Conservation (phyloP, 331 rosid genomes). For the Arachis monticola region DNA sequence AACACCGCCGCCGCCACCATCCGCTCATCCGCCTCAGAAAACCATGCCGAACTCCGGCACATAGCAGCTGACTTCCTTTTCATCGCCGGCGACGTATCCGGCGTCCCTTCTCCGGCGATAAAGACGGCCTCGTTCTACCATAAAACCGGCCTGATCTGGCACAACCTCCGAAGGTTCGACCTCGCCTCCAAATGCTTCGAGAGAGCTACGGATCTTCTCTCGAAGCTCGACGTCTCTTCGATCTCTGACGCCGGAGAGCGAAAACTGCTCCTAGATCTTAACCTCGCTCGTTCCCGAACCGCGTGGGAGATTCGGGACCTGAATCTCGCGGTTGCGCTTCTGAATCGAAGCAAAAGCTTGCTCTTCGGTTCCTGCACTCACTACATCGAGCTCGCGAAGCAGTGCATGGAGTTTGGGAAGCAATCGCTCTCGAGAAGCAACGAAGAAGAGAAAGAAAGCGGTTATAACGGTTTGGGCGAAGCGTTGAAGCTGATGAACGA, state of each 20-base stretch:
- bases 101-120: constrained; percentile 68
- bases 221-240: constrained; percentile 48
- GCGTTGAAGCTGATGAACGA: constrained; percentile 87
- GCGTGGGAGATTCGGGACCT: constrained; percentile 87
- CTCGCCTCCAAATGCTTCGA: constrained; percentile 90
- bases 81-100: constrained; percentile 54
- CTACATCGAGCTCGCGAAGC: constrained; percentile 61
- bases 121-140: constrained; percentile 78
- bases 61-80: constrained; percentile 74
- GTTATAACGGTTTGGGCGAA: constrained; percentile 46
- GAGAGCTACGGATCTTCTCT: constrained; percentile 74
- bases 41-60: constrained; percentile 79
- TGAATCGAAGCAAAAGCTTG: constrained; percentile 76
- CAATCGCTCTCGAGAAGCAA: constrained; percentile 48
- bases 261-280: constrained; percentile 68
- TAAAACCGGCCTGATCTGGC: constrained; percentile 82
- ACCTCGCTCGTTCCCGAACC: constrained; percentile 72
- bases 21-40: constrained; percentile 52
- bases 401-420: constrained; percentile 70
- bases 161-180: constrained; percentile 64
- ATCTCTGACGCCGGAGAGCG: constrained; percentile 54
- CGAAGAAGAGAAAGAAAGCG: constrained; percentile 25
- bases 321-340: constrained; percentile 66
- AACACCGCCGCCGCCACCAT: constrained; percentile 54
- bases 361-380: constrained; percentile 64